Evolutionary conservation across 2,329 filamentous ascomycete genomes (phyloP).

Genomic region (Sordariomycetes sp.): DNA sequence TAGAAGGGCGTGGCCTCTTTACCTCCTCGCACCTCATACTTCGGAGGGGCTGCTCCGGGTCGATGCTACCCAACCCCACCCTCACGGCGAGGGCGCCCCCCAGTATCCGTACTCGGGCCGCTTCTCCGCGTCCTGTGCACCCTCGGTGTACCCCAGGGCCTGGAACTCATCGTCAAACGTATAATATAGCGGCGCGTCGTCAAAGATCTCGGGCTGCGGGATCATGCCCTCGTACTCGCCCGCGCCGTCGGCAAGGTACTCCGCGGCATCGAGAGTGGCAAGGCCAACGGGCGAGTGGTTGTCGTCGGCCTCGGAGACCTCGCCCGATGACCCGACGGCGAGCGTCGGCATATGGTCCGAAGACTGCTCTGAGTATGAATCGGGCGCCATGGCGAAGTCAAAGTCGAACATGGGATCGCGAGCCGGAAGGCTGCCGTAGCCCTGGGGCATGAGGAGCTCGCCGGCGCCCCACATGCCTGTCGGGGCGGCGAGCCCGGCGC

Average conservation of each 20-base stretch:
- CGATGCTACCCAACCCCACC: background rate
- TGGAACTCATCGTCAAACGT: slow-evolving; percentile 4
- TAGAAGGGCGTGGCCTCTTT: no score
- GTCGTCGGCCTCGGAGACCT: slow-evolving; percentile 55
- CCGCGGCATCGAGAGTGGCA: background rate
- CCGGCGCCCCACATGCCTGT: slow-evolving; percentile 21
- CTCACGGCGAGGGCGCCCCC: background rate
- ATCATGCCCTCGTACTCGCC: background rate
- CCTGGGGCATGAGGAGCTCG: slow-evolving; percentile 12
- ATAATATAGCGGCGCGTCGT: slow-evolving; percentile 11
- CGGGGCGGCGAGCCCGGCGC: slow-evolving; percentile 43
- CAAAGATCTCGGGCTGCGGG: slow-evolving; percentile 27
- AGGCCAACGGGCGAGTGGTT: slow-evolving; percentile 8
- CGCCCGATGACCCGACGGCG: slow-evolving; percentile 38
- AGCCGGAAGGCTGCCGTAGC: background rate
- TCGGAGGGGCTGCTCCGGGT: no score
- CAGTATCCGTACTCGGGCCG: slow-evolving; percentile 1
- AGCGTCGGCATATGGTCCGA: slow-evolving; percentile 26
- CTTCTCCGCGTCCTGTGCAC: background rate
- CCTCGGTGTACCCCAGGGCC: background rate
- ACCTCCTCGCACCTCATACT: no score
- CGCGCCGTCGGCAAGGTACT: background rate
- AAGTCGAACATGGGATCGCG: background rate
- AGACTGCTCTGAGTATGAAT: slow-evolving; percentile 17
- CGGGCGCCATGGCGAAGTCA: background rate